These are phyloP conservation scores for Phanerodontia chrysosporium DNA, from an alignment of 768 basidiomycete genomes.

Conservation along the genomic window DNA sequence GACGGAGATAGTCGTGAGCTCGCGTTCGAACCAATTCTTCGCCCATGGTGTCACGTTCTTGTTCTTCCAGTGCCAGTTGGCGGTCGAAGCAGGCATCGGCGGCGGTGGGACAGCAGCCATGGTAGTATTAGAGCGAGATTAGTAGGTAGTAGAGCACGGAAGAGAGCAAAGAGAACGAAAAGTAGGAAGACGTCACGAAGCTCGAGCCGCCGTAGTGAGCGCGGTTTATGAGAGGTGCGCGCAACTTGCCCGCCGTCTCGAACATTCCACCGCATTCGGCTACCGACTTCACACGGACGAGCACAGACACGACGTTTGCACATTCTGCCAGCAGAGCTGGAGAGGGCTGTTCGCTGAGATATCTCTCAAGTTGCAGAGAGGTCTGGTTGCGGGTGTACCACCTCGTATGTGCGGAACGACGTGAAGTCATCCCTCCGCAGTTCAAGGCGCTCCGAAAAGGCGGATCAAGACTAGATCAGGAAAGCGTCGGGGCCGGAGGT, in stretches of 20 bases:
- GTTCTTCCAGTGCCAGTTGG: conserved; percentile 93
- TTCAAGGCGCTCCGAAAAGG: not conserved
- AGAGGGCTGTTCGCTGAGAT: too few relatives aligned
- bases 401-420: too few relatives aligned
- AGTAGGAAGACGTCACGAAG: not conserved
- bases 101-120: conserved; percentile 19
- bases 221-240: not conserved
- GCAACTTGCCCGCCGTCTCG: conserved; percentile 1
- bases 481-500: not conserved
- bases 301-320: not conserved
- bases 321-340: not conserved
- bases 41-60: conserved; percentile 84
- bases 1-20: conserved; percentile 62
- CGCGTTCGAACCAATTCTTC: conserved; percentile 76
- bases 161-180: not conserved
- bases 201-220: not conserved
- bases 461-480: not conserved
- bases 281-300: not conserved
- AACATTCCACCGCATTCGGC: conserved; percentile 13
- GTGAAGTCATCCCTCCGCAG: too few relatives aligned
- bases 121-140: not conserved
- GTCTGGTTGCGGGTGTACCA: too few relatives aligned
- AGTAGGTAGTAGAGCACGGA: conserved; percentile 2
- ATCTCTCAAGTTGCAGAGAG: too few relatives aligned
- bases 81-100: conserved; percentile 52